Percentiles rank a stretch among this genome's conserved stretches.
phyloP scores from a whole-genome alignment of 441 rosid species.

The Lepidium campestre region DNA sequence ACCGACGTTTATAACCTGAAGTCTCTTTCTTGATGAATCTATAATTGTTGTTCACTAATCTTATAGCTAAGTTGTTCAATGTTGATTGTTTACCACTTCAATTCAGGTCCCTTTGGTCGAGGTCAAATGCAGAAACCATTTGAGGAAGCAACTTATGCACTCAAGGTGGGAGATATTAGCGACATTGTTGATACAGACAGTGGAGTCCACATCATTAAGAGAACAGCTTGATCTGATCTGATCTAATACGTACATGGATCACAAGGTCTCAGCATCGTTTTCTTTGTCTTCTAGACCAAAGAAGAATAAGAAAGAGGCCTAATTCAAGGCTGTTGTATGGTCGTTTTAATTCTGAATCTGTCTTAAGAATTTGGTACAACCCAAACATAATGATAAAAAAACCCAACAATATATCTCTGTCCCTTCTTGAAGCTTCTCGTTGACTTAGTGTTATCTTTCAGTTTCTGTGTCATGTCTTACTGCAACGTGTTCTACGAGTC shows the following conservation, averaged over 20 bases:
- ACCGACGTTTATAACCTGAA: background rate
- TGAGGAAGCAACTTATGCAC: constrained; percentile 71
- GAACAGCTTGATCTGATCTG: constrained; percentile 56
- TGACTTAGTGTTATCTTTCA: background rate
- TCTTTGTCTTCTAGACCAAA: background rate
- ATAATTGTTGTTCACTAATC: background rate
- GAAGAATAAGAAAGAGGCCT: background rate
- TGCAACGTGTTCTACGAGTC: background rate
- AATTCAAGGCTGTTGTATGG: background rate
- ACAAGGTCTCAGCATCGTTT: background rate
- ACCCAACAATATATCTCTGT: constrained; percentile 2
- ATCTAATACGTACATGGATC: background rate
- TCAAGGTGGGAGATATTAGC: constrained; percentile 85
- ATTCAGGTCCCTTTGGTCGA: constrained; percentile 72
- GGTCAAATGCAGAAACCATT: constrained; percentile 99
- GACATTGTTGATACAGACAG: constrained; percentile 90
- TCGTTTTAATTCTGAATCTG: constrained; percentile 21
- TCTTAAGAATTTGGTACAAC: constrained; percentile 6
- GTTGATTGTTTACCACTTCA: background rate
- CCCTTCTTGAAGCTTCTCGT: background rate
- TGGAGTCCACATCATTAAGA: constrained; percentile 87
- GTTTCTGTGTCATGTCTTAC: background rate
- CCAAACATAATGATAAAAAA: background rate
- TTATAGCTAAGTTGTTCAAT: background rate
- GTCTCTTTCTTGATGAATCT: background rate